A percentile compares a stretch with the other conserved stretches of the same genome.
Evolutionary conservation across 345 rosid genomes (phyloP).

Genomic region (Citrus australasica): DNA sequence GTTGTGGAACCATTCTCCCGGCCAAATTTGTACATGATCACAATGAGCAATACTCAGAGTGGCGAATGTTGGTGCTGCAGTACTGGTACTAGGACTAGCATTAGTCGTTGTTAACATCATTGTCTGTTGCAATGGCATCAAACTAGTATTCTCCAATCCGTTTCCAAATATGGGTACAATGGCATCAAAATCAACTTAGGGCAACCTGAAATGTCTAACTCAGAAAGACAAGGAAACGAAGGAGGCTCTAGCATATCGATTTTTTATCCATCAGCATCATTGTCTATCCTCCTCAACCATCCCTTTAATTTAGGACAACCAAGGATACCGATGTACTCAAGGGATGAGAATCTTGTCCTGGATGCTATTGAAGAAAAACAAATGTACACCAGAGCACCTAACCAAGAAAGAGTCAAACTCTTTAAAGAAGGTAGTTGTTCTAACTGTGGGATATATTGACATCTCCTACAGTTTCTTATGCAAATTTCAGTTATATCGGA

Average conservation of each 20-base stretch:
- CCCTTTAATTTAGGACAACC: not conserved
- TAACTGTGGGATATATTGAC: not conserved
- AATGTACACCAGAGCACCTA: not conserved
- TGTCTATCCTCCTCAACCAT: not conserved
- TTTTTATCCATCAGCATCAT: not conserved
- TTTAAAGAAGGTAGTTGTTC: not conserved
- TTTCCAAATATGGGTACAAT: too few relatives aligned
- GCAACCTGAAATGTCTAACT: too few relatives aligned
- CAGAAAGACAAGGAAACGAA: too few relatives aligned
- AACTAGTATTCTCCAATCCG: too few relatives aligned
- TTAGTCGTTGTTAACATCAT: too few relatives aligned
- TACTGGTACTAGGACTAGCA: too few relatives aligned
- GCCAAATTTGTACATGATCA: not conserved
- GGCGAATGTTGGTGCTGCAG: too few relatives aligned
- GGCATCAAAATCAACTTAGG: too few relatives aligned
- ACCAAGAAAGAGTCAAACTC: not conserved
- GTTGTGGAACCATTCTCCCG: not conserved
- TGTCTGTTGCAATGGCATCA: too few relatives aligned
- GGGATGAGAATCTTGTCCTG: not conserved
- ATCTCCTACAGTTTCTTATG: not conserved
- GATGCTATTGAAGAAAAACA: not conserved
- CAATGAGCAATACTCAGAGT: not conserved
- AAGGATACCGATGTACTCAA: not conserved
- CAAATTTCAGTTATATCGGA: not conserved
- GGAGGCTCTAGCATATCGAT: not conserved